Evolutionary conservation across 176 grass and related monocot genomes (phyloP), one percentile per base, ranked within the genome.

Genomic region (Juncus inflexus): DNA sequence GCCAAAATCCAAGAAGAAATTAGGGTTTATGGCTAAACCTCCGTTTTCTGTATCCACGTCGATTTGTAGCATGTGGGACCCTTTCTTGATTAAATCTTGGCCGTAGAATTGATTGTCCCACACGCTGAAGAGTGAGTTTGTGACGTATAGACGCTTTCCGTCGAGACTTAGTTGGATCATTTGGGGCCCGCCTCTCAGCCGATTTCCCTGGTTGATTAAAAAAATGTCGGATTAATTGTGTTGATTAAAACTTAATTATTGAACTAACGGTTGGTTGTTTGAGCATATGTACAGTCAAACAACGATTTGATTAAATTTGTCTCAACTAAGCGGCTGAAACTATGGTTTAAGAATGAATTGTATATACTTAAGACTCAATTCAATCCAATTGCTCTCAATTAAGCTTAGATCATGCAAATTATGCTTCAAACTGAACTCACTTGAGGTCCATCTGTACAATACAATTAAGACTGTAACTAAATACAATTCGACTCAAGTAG

Each of bases 151-250:
- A 60, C 94, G 82, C 77, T 89, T 97, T 41, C 85, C 94, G 28
- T 97, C 94, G 55, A 91, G 63, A 56, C 94, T 97, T 35, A 97
- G 49, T 55, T 97, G 88, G 77, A 97, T 97, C 94, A 92, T 89
- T 70, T 91, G 85, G 1, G 94, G 94, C 3, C 94, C 94, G 45
- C 94, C 94, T 80, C 94, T 81, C n/a, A 92, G 85, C 12, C 72
- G 82, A 60, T 89, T 77, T 7, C 88, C 88, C 88, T 91, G 56
- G 74, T 73, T 28, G 19, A 28, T 28, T n/a, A n/a, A n/a, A n/a
- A 28, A 28, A 28, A 1, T 28, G 1, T 28, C 1, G 19, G 40
- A 58, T 12, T 61, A 58, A 15, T 70, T 64, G 52, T 2, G 19
- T 28, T 28, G 19, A 28, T 28, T 28, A 28, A 28, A 28, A 28